Conservation (phyloP, 176 grass and related monocot genomes). For the Aegilops umbellulata region DNA sequence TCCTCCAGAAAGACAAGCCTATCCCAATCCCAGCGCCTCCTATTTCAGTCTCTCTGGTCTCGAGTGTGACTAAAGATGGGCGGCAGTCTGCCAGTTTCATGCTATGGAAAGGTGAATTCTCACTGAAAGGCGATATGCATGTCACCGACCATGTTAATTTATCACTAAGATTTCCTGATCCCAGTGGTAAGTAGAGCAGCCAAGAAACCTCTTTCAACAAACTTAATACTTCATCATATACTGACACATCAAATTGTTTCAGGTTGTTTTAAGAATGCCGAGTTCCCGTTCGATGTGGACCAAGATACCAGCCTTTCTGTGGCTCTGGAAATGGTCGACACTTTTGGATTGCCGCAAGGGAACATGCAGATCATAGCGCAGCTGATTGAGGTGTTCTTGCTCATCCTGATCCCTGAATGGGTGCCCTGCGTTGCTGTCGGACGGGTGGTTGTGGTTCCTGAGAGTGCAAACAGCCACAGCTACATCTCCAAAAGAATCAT, state of each 20-base stretch:
- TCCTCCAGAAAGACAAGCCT: conserved; percentile 33
- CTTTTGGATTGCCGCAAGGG: conserved; percentile 25
- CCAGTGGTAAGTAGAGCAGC: conserved; percentile 16
- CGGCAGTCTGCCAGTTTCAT: conserved; percentile 3
- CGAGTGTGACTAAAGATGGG: conserved; percentile 18
- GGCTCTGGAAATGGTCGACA: conserved; percentile 44
- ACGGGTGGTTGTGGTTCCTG: conserved; percentile 10
- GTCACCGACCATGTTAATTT: background rate
- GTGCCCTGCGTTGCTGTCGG: conserved; percentile 1
- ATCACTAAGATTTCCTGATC: conserved; percentile 42
- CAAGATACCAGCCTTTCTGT: conserved; percentile 37
- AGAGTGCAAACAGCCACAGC: background rate
- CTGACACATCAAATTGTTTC: conserved; percentile 21
- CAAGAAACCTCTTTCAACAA: background rate
- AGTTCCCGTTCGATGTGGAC: conserved; percentile 34
- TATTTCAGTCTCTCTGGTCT: conserved; percentile 27
- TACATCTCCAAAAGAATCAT: conserved; percentile 14
- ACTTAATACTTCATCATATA: background rate
- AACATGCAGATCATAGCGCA: conserved; percentile 27
- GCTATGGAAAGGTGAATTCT: conserved; percentile 31
- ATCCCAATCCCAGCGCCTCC: conserved; percentile 20
- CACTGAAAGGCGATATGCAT: conserved; percentile 32
- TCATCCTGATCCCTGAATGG: conserved; percentile 37
- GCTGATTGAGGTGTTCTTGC: conserved; percentile 50
- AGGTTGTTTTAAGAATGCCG: conserved; percentile 27